phyloP scores from a whole-genome alignment of 1,284 basidiomycete species.

The Naganishia sp. region DNA sequence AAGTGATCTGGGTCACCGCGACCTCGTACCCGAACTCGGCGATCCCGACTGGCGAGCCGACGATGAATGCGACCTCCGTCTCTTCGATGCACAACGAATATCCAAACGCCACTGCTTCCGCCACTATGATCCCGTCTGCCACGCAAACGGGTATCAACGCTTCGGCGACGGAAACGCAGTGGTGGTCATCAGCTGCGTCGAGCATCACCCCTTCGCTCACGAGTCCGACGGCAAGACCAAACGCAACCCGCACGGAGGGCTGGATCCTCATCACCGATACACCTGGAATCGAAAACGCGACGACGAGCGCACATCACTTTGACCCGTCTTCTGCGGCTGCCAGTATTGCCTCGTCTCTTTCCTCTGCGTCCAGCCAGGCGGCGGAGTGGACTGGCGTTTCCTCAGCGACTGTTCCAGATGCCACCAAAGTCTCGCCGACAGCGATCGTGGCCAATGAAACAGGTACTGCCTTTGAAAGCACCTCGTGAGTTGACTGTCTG shows the following conservation, averaged over 20 bases:
- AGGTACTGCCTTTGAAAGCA: not conserved
- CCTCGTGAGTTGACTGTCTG: slow-evolving; percentile 5
- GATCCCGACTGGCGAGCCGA: slow-evolving; percentile 5
- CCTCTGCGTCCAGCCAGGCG: slow-evolving; percentile 2
- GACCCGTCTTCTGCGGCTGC: slow-evolving; percentile 23
- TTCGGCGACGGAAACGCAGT: slow-evolving; percentile 32
- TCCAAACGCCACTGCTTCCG: slow-evolving; percentile 31
- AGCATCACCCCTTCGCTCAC: slow-evolving; percentile 3
- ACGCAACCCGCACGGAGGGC: slow-evolving; percentile 15
- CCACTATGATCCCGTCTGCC: slow-evolving; percentile 33
- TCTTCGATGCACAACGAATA: slow-evolving; percentile 27
- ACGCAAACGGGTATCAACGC: slow-evolving; percentile 2
- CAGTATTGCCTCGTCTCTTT: slow-evolving; percentile 3
- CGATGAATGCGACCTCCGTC: slow-evolving; percentile 22
- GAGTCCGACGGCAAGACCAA: slow-evolving; percentile 30
- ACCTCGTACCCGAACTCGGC: slow-evolving; percentile 13
- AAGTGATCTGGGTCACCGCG: slow-evolving; percentile 47
- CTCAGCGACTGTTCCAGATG: slow-evolving; percentile 15
- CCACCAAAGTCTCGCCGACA: not conserved
- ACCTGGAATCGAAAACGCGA: slow-evolving; percentile 13
- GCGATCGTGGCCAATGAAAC: not conserved
- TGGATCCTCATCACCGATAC: slow-evolving; percentile 23
- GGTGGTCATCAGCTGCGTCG: slow-evolving; percentile 6
- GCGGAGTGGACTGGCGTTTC: not conserved
- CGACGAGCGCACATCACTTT: slow-evolving; percentile 27